These are phyloP conservation scores for Lyophyllum atratum DNA, from an alignment of 768 basidiomycete species.

Conservation along the genomic window DNA sequence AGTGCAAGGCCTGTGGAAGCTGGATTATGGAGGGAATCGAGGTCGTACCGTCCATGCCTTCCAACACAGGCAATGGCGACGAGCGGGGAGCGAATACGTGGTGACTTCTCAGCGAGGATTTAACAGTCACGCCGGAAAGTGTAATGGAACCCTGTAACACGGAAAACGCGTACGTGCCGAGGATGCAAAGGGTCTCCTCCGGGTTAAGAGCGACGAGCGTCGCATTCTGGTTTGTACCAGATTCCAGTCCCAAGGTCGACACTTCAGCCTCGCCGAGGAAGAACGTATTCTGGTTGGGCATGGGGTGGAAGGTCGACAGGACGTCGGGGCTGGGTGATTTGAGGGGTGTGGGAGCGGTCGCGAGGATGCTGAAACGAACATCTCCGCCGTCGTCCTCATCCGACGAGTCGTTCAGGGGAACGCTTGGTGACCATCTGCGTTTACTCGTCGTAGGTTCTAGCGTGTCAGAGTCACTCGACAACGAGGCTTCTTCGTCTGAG, in stretches of 20 bases:
- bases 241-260: slow-evolving; percentile 26
- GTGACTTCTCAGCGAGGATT: slow-evolving; percentile 41
- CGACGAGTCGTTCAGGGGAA: slow-evolving; percentile 47
- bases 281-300: slow-evolving; percentile 46
- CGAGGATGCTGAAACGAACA: slow-evolving; percentile 18
- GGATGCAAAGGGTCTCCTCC: slow-evolving; percentile 60
- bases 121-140: slow-evolving; percentile 56
- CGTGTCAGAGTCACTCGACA: slow-evolving; percentile 17
- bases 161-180: slow-evolving; percentile 64
- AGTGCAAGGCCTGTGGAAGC: slow-evolving; percentile 19
- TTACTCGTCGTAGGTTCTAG: slow-evolving; percentile 18
- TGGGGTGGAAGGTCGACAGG: slow-evolving; percentile 55
- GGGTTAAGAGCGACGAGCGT: slow-evolving; percentile 46
- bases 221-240: slow-evolving; percentile 8
- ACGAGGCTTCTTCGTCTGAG: slow-evolving; percentile 38
- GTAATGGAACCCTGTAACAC: slow-evolving; percentile 64
- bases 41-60: slow-evolving; percentile 19
- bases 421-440: slow-evolving; percentile 65
- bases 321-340: slow-evolving; percentile 15
- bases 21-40: slow-evolving; percentile 11
- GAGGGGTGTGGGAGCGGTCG: slow-evolving; percentile 13
- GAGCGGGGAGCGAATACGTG: slow-evolving; percentile 76
- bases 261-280: slow-evolving; percentile 42
- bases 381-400: slow-evolving; percentile 44
- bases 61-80: slow-evolving; percentile 67